phyloP scores from a whole-genome alignment of 2,329 filamentous ascomycete species.

The Xenosphaeropsis pyriputrescens region DNA sequence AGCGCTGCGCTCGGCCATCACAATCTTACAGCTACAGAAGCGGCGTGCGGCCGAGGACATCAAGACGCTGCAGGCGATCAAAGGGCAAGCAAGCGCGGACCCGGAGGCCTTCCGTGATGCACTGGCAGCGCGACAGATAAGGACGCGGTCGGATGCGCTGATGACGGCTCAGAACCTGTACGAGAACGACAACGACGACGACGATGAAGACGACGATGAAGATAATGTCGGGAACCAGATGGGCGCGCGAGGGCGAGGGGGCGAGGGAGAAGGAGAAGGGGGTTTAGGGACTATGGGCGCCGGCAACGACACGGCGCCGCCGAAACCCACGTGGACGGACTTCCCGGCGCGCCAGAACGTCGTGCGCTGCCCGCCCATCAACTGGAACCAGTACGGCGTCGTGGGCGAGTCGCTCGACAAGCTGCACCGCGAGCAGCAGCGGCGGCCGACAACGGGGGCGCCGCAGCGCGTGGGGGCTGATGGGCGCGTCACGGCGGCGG shows the following conservation, averaged over 20 bases:
- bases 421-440: conserved; percentile 67
- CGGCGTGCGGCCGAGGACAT: conserved; percentile 67
- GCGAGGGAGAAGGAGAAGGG: conserved; percentile 2
- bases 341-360: conserved; percentile 71
- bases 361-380: conserved; percentile 75
- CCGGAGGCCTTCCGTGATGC: conserved; percentile 60
- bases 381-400: conserved; percentile 92
- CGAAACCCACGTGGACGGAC: conserved; percentile 33
- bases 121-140: conserved; percentile 46
- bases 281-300: not conserved
- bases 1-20: conserved; percentile 72
- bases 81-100: conserved; percentile 53
- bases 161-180: conserved; percentile 12
- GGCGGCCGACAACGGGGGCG: conserved; percentile 41
- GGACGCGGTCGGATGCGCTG: conserved; percentile 10
- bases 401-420: conserved; percentile 73
- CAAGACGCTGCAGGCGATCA: conserved; percentile 50
- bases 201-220: conserved; percentile 11
- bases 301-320: not conserved
- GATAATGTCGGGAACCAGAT: conserved; percentile 2
- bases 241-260: not conserved
- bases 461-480: conserved; percentile 25
- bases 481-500: conserved; percentile 33
- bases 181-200: conserved; percentile 18
- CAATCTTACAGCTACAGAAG: conserved; percentile 75